Evolutionary conservation across 2,329 filamentous ascomycete species (phyloP).

Genomic region (Aspergillus sp.): DNA sequence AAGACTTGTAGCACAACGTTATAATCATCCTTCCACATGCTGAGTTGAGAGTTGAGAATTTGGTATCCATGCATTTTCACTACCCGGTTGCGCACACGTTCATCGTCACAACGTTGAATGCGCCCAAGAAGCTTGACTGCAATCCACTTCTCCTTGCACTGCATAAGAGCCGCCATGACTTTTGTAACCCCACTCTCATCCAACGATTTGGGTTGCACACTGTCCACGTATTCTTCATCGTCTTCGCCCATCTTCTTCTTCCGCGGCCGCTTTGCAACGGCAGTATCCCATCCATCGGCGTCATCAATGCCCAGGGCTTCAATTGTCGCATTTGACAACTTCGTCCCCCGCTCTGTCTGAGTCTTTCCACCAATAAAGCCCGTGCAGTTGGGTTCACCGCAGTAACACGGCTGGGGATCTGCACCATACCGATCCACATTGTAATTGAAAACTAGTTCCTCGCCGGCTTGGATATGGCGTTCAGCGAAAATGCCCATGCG

Average conservation of each 20-base stretch:
- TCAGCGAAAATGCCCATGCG: constrained; percentile 98
- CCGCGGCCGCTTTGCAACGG: constrained; percentile 82
- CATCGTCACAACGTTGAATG: constrained; percentile 82
- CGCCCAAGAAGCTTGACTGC: constrained; percentile 89
- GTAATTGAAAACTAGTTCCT: constrained; percentile 98
- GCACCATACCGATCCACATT: constrained; percentile 98
- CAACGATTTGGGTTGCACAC: constrained; percentile 74
- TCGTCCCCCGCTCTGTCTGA: constrained; percentile 92
- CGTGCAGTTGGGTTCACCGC: constrained; percentile 88
- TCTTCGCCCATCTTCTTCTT: constrained; percentile 92
- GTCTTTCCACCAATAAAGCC: constrained; percentile 98
- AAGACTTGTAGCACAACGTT: constrained; percentile 89
- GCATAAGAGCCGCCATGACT: constrained; percentile 94
- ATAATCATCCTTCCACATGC: constrained; percentile 81
- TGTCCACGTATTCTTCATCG: constrained; percentile 94
- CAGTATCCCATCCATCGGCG: constrained; percentile 85
- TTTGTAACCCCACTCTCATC: constrained; percentile 84
- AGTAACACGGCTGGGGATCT: constrained; percentile 95
- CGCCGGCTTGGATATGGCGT: constrained; percentile 78
- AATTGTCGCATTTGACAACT: constrained; percentile 82
- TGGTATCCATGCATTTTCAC: constrained; percentile 97
- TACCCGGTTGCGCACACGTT: constrained; percentile 81
- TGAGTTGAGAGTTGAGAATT: constrained; percentile 83
- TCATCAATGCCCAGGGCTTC: constrained; percentile 96
- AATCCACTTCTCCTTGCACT: constrained; percentile 99